Conservation (phyloP, 73 alveolate species). For the Stentor coeruleus region DNA sequence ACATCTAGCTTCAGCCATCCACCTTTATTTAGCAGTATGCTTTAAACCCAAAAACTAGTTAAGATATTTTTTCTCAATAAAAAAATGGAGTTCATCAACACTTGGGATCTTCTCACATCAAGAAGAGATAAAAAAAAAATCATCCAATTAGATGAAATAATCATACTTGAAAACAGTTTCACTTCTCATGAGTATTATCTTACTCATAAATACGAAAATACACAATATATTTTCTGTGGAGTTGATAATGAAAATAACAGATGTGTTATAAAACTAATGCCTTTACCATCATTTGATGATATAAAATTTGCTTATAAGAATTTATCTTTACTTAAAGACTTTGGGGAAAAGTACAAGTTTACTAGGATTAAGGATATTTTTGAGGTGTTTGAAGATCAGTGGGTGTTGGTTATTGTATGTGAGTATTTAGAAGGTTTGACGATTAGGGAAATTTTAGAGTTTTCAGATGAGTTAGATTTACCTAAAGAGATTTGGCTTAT, state of each 20-base stretch:
- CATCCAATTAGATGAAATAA: too few relatives aligned
- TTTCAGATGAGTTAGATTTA: too few relatives aligned
- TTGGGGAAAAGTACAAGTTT: not conserved
- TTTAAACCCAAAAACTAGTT: too few relatives aligned
- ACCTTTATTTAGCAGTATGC: slow-evolving; percentile 45
- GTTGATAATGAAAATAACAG: not conserved
- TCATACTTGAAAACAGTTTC: not conserved
- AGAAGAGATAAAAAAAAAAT: too few relatives aligned
- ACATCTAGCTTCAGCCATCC: slow-evolving; percentile 54
- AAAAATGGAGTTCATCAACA: too few relatives aligned
- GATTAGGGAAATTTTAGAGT: too few relatives aligned
- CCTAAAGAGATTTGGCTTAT: too few relatives aligned
- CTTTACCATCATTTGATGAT: not conserved
- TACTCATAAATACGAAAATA: not conserved
- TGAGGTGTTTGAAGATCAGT: not conserved
- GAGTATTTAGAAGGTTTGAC: too few relatives aligned
- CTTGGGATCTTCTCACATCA: too few relatives aligned
- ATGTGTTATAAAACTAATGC: not conserved
- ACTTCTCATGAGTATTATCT: not conserved
- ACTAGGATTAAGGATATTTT: not conserved
- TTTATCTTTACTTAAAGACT: not conserved
- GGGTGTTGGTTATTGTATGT: too few relatives aligned
- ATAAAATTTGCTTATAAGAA: not conserved
- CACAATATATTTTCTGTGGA: not conserved
- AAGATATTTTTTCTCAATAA: too few relatives aligned